Conservation (phyloP, 345 rosid species). For the Lenwebbia sp. region DNA sequence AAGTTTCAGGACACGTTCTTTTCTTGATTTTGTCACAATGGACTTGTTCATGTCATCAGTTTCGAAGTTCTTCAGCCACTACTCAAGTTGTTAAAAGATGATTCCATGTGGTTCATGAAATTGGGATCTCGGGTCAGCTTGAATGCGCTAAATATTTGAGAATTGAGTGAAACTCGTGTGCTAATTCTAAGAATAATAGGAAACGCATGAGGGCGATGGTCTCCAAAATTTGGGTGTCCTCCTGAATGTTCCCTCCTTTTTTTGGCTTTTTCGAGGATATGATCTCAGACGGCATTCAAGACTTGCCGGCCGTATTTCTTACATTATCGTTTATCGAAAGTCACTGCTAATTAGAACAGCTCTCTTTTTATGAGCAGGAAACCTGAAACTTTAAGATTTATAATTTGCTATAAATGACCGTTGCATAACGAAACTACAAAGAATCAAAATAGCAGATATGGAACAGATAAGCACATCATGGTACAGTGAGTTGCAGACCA, state of each 20-base stretch:
- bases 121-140: background rate
- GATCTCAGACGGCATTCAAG: background rate
- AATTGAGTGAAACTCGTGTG: background rate
- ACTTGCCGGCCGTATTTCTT: background rate
- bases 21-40: background rate
- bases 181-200: background rate
- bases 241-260: background rate
- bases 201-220: background rate
- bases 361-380: background rate
- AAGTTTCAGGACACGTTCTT: background rate
- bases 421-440: background rate
- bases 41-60: background rate
- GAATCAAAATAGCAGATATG: background rate
- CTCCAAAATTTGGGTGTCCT: background rate
- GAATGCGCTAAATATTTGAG: background rate
- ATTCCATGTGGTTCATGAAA: background rate
- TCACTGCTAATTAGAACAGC: background rate
- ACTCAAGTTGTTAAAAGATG: background rate
- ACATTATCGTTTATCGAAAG: background rate
- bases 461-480: background rate
- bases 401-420: background rate
- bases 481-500: background rate
- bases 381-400: background rate
- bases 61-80: background rate
- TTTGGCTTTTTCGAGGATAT: background rate